phyloP scores from a whole-genome alignment of 495 filamentous ascomycete species.

The Filosporella fistucella region DNA sequence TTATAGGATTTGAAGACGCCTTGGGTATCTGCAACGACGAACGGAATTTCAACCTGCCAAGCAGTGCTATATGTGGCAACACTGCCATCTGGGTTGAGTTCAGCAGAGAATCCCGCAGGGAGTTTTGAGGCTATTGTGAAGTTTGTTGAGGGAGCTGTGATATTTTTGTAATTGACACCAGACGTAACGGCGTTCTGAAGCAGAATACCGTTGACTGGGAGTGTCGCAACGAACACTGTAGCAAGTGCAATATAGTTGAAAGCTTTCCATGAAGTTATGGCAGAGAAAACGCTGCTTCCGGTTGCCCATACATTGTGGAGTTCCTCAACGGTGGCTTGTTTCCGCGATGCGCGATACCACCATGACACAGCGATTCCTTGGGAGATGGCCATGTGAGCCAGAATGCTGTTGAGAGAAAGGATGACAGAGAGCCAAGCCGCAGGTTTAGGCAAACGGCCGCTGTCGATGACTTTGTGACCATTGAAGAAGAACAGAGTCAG shows the following conservation, averaged over 20 bases:
- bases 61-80: neutral
- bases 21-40: neutral
- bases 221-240: slow-evolving; percentile 8
- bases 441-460: slow-evolving; percentile 6
- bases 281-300: neutral
- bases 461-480: slow-evolving; percentile 5
- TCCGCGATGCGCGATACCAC: slow-evolving; percentile 1
- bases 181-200: slow-evolving; percentile 9
- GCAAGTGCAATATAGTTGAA: slow-evolving; percentile 11
- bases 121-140: neutral
- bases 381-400: slow-evolving; percentile 5
- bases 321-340: slow-evolving; percentile 2
- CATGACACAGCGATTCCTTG: slow-evolving; percentile 8
- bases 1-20: neutral
- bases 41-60: neutral
- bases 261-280: neutral
- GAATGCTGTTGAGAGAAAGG: slow-evolving; percentile 3
- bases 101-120: neutral
- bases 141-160: neutral
- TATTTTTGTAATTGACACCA: neutral
- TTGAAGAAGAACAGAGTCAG: slow-evolving; percentile 7
- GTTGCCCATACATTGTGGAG: slow-evolving; percentile 9
- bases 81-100: neutral
- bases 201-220: slow-evolving; percentile 7
- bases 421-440: slow-evolving; percentile 12